Percentiles rank a stretch among this genome's conserved stretches.
phyloP scores from a whole-genome alignment of 1,284 basidiomycete genomes.

The Ganoderma multipileum region DNA sequence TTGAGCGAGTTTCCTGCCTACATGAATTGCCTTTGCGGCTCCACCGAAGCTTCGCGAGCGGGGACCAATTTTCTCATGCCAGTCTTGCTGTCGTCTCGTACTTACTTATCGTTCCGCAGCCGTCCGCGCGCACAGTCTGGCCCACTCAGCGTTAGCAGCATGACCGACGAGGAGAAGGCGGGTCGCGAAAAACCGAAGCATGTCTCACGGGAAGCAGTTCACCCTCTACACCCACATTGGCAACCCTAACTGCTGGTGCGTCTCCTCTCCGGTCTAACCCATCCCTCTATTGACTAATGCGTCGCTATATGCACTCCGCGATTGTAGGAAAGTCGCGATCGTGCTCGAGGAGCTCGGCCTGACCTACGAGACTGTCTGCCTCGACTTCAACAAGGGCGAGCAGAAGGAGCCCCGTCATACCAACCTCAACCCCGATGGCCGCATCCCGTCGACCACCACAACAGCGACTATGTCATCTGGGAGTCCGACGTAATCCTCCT shows the following conservation, averaged over 20 bases:
- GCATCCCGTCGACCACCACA: conserved; percentile 53
- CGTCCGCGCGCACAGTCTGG: no score
- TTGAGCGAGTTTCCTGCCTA: no score
- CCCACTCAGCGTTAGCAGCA: no score
- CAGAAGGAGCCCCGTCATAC: conserved; percentile 59
- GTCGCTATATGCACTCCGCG: no score
- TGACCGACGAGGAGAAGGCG: no score
- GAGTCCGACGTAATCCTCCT: conserved; percentile 45
- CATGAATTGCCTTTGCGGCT: no score
- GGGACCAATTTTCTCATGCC: no score
- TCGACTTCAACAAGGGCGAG: conserved; percentile 47
- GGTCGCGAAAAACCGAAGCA: no score
- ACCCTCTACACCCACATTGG: conserved; percentile 10
- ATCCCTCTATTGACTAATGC: neutral
- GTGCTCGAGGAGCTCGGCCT: conserved; percentile 34
- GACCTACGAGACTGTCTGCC: conserved; percentile 37
- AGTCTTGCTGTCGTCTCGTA: no score
- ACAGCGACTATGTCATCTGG: conserved; percentile 53
- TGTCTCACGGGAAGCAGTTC: conserved; percentile 19
- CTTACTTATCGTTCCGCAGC: no score
- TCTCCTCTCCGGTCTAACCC: neutral
- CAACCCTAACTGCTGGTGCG: conserved; percentile 14
- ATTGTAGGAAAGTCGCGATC: conserved; percentile 38
- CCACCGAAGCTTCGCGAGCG: no score
- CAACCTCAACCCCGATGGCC: conserved; percentile 62